A percentile compares a stretch with the other conserved stretches of the same genome.
Evolutionary conservation across 2,329 filamentous ascomycete species (phyloP).

Genomic region (Trichophyton equinum): DNA sequence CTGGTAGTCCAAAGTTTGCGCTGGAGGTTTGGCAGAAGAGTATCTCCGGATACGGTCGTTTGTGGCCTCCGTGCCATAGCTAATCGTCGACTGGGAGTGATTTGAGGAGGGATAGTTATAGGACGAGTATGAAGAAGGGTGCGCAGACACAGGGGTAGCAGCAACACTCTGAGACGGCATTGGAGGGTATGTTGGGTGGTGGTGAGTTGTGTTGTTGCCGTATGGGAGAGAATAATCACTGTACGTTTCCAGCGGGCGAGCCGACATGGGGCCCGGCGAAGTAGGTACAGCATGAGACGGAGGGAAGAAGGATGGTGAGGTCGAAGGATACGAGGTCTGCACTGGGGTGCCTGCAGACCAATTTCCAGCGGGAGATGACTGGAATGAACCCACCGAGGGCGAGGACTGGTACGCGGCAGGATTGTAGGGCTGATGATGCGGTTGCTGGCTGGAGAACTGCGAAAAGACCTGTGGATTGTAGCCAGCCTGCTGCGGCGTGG

Average conservation of each 20-base stretch:
- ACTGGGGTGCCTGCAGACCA: conserved; percentile 24
- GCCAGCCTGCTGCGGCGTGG: conserved; percentile 37
- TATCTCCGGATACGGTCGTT: neutral
- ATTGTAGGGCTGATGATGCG: conserved; percentile 31
- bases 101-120: conserved; percentile 13
- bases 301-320: conserved; percentile 12
- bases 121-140: conserved; percentile 5
- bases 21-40: neutral
- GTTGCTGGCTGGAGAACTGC: conserved; percentile 19
- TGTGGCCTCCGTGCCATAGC: neutral
- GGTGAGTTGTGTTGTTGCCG: conserved; percentile 18
- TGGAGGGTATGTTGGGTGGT: conserved; percentile 19
- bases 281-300: conserved; percentile 9
- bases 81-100: neutral
- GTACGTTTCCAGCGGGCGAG: conserved; percentile 29
- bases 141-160: conserved; percentile 6
- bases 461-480: conserved; percentile 61
- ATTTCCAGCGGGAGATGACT: conserved; percentile 23
- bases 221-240: conserved; percentile 23
- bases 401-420: conserved; percentile 37
- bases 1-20: neutral
- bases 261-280: conserved; percentile 27
- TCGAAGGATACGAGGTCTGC: conserved; percentile 22
- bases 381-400: conserved; percentile 17
- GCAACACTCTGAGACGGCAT: conserved; percentile 14